phyloP scores from a whole-genome alignment of 2,329 filamentous ascomycete genomes.

The Aspergillus niger region DNA sequence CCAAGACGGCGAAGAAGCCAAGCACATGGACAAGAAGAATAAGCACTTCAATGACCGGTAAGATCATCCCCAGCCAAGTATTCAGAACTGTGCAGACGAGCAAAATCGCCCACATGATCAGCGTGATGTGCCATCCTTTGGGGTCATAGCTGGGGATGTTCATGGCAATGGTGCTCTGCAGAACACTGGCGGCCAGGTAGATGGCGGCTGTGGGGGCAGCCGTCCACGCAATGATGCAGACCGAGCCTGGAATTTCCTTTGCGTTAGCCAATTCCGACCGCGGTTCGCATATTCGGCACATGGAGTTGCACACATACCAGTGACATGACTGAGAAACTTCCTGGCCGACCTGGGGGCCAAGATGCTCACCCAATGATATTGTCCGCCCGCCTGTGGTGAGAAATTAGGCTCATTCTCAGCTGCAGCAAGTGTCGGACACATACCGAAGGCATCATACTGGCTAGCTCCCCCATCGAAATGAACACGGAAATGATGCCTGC shows the following conservation, averaged over 20 bases:
- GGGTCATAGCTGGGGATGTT: constrained; percentile 36
- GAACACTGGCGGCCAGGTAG: constrained; percentile 8
- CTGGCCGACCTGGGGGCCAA: constrained; percentile 39
- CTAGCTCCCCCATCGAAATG: constrained; percentile 32
- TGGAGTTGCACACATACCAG: constrained; percentile 24
- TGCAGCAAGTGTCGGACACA: not conserved
- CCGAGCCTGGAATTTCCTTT: not conserved
- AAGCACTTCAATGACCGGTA: constrained; percentile 52
- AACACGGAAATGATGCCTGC: constrained; percentile 28
- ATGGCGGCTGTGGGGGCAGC: constrained; percentile 4
- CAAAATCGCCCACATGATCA: constrained; percentile 24
- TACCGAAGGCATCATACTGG: constrained; percentile 28
- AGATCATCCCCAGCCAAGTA: constrained; percentile 31
- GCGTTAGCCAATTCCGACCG: no score
- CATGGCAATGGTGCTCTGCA: constrained; percentile 9
- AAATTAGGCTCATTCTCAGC: not conserved
- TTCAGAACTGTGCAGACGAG: not conserved
- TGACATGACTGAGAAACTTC: constrained; percentile 42
- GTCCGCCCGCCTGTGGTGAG: constrained; percentile 30
- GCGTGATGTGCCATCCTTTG: constrained; percentile 52
- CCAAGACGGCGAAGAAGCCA: constrained; percentile 55
- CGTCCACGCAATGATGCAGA: constrained; percentile 5
- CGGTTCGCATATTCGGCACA: not conserved
- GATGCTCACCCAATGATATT: constrained; percentile 45
- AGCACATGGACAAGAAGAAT: constrained; percentile 53